Evolutionary conservation across 208 protist species (phyloP).

Genomic region (Leishmania tarentolae): DNA sequence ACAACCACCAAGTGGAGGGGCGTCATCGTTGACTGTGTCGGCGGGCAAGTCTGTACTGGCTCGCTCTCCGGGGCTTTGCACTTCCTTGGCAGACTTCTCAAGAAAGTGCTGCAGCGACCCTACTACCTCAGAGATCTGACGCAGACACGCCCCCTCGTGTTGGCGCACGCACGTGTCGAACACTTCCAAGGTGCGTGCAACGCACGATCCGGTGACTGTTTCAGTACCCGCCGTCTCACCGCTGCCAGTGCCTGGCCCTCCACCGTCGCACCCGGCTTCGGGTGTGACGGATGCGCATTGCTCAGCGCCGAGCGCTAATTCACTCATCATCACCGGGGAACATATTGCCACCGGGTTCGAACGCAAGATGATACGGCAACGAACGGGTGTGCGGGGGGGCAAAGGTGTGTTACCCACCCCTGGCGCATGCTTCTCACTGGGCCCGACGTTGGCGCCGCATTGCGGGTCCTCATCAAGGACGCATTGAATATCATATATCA

Average conservation of each 20-base stretch:
- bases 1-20: not conserved
- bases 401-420: not conserved
- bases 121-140: not conserved
- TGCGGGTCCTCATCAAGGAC: not conserved
- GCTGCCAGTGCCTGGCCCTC: not conserved
- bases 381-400: not conserved
- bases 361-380: constrained; percentile 14
- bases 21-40: not conserved
- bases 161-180: constrained; percentile 13
- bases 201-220: constrained; percentile 1
- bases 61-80: not conserved
- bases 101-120: constrained; percentile 2
- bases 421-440: not conserved
- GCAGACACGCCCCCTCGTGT: constrained; percentile 15
- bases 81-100: not conserved
- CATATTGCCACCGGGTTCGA: constrained; percentile 14
- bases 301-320: constrained; percentile 19
- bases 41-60: not conserved
- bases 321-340: not conserved
- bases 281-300: not conserved
- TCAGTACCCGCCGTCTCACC: not conserved
- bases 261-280: not conserved
- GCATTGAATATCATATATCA: constrained; percentile 5
- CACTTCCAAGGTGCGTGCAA: not conserved
- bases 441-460: not conserved